A percentile compares a stretch with the other conserved stretches of the same genome.
Conservation (phyloP, 345 rosid species). For the Eucalyptus curtisii region DNA sequence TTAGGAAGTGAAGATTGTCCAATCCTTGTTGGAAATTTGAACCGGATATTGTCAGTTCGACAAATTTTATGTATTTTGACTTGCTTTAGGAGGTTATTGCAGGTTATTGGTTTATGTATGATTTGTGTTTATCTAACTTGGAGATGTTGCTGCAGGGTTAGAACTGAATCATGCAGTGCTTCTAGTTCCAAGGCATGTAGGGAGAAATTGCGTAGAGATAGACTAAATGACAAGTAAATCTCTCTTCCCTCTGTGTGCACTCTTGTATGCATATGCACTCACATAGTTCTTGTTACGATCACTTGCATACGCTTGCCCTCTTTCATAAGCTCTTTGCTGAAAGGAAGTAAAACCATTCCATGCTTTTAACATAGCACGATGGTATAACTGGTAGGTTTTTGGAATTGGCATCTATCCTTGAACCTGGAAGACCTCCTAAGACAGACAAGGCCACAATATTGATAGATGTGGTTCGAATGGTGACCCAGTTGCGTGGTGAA, state of each 20-base stretch:
- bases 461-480: slow-evolving; percentile 29
- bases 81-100: not conserved
- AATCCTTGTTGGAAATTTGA: not conserved
- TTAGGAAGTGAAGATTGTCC: not conserved
- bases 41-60: not conserved
- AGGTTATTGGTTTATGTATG: not conserved
- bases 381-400: slow-evolving; percentile 13
- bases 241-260: not conserved
- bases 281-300: not conserved
- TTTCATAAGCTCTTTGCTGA: not conserved
- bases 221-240: slow-evolving; percentile 34
- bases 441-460: slow-evolving; percentile 32
- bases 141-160: not conserved
- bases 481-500: slow-evolving; percentile 24
- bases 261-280: not conserved
- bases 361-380: not conserved
- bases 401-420: slow-evolving; percentile 29
- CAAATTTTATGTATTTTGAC: not conserved
- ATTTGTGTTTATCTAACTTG: not conserved
- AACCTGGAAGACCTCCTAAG: slow-evolving; percentile 34
- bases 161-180: not conserved
- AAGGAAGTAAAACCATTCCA: not conserved
- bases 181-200: slow-evolving; percentile 38
- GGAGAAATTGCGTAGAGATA: slow-evolving; percentile 45
- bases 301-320: not conserved